These are phyloP conservation scores for Tulasnella calospora DNA, from an alignment of 768 basidiomycete genomes.

Conservation along the genomic window DNA sequence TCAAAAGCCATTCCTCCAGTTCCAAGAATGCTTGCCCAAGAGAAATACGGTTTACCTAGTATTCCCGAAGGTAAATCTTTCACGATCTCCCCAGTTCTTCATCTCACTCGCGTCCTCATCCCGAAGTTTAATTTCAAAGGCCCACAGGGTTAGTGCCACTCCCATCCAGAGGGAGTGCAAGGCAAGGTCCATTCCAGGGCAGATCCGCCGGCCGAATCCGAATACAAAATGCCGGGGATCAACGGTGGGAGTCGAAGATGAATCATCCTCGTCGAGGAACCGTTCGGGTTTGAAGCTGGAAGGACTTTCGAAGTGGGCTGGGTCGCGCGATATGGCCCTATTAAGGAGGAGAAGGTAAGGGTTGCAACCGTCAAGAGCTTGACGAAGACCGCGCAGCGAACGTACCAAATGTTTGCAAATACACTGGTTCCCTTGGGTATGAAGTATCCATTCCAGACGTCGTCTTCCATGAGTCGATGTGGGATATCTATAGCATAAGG, in stretches of 20 bases:
- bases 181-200: background rate
- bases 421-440: background rate
- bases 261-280: background rate
- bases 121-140: background rate
- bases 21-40: background rate
- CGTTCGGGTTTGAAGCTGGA: background rate
- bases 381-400: background rate
- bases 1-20: background rate
- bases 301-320: background rate
- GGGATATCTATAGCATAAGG: background rate
- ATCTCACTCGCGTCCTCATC: background rate
- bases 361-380: too few relatives aligned
- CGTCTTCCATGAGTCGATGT: constrained; percentile 6
- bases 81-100: background rate
- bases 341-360: background rate
- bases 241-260: background rate
- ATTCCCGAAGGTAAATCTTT: background rate
- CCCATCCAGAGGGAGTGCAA: background rate
- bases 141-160: background rate
- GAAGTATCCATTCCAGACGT: constrained; percentile 23
- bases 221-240: background rate
- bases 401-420: constrained; percentile 9
- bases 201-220: background rate
- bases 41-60: background rate
- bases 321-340: background rate